Evolutionary conservation across 495 filamentous ascomycete species (phyloP).

Genomic region (Podospora appendiculata): DNA sequence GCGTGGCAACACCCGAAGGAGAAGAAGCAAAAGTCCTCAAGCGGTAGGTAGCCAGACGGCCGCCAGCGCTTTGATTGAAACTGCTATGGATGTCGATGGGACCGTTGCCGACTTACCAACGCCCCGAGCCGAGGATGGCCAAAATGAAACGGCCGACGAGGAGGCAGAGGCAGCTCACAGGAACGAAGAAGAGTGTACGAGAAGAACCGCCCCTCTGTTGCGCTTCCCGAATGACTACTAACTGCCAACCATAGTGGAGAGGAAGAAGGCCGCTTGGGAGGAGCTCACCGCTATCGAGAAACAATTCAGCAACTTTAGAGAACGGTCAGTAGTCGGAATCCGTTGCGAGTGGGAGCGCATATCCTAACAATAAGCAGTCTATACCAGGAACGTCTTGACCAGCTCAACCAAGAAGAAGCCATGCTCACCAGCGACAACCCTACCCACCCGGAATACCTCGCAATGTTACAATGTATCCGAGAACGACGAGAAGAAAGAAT

Average conservation of each 20-base stretch:
- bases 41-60: constrained; percentile 15
- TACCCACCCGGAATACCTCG: constrained; percentile 81
- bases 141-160: constrained; percentile 37
- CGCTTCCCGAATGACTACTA: constrained; percentile 20
- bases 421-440: constrained; percentile 68
- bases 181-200: constrained; percentile 72
- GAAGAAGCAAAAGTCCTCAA: constrained; percentile 28
- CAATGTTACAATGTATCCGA: constrained; percentile 77
- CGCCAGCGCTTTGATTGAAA: constrained; percentile 24
- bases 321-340: constrained; percentile 54
- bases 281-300: constrained; percentile 70
- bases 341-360: neutral
- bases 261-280: constrained; percentile 74
- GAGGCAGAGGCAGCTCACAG: constrained; percentile 46
- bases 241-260: constrained; percentile 52
- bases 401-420: constrained; percentile 74
- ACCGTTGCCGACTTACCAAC: constrained; percentile 27
- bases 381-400: constrained; percentile 76
- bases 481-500: constrained; percentile 73
- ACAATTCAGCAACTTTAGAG: constrained; percentile 75
- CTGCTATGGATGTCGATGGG: constrained; percentile 19
- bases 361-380: constrained; percentile 46
- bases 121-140: constrained; percentile 37
- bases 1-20: constrained; percentile 32
- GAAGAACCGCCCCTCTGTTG: neutral